These are phyloP conservation scores for Coelastrella sp. DNA, from an alignment of 139 green algal genomes.

Conservation along the genomic window DNA sequence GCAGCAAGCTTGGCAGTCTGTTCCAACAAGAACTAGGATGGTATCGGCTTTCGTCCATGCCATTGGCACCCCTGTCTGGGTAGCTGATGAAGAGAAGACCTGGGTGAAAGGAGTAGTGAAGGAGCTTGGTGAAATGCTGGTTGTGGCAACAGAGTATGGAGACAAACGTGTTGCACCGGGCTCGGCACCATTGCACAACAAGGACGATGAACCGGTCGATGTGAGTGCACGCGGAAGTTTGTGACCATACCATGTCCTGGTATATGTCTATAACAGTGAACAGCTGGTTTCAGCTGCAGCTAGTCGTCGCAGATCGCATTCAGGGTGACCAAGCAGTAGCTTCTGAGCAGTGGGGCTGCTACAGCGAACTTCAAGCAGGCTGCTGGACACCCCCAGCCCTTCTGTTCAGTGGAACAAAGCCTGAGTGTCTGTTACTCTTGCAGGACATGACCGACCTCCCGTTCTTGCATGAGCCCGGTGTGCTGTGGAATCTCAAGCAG, in stretches of 20 bases:
- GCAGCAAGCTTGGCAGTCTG: no score
- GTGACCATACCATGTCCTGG: no score
- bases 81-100: slow-evolving; percentile 67
- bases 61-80: slow-evolving; percentile 80
- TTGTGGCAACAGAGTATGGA: slow-evolving; percentile 58
- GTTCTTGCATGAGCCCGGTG: slow-evolving; percentile 98
- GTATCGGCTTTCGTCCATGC: slow-evolving; percentile 68
- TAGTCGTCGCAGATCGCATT: no score
- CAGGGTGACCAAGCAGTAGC: no score
- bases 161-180: slow-evolving; percentile 21
- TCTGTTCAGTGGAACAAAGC: no score
- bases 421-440: neutral
- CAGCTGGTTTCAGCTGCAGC: no score
- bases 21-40: neutral
- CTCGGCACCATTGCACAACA: slow-evolving; percentile 90
- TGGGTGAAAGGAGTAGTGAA: slow-evolving; percentile 87
- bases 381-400: no score
- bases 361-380: no score
- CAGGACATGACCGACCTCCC: slow-evolving; percentile 98
- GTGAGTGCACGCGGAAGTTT: slow-evolving; percentile 54
- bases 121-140: slow-evolving; percentile 61
- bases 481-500: slow-evolving; percentile 90
- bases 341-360: no score
- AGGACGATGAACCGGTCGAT: slow-evolving; percentile 77
- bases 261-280: no score